Percentiles rank a stretch among this genome's conserved stretches.
These are phyloP conservation scores for Hypoxylon sp. DNA, from an alignment of 2,329 filamentous ascomycete species.

Conservation along the genomic window DNA sequence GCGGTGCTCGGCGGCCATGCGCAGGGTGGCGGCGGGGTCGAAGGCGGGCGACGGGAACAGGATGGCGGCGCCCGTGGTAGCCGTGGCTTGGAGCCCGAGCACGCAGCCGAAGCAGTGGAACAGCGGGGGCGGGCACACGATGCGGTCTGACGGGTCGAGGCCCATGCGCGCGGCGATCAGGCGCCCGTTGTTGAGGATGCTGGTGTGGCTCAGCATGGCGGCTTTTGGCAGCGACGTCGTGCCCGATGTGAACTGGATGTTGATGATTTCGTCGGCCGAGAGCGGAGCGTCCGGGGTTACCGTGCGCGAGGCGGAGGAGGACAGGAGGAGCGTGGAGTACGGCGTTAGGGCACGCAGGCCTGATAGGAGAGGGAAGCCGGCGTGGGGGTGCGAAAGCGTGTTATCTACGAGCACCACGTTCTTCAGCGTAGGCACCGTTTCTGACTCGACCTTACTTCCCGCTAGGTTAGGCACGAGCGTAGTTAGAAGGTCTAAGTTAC, in stretches of 20 bases:
- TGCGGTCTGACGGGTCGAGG: slow-evolving; percentile 78
- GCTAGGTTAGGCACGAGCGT: slow-evolving; percentile 62
- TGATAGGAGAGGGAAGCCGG: slow-evolving; percentile 62
- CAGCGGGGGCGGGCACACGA: slow-evolving; percentile 88
- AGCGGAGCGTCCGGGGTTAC: slow-evolving; percentile 65
- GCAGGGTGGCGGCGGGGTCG: slow-evolving; percentile 80
- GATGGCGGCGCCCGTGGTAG: slow-evolving; percentile 82
- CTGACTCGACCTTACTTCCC: slow-evolving; percentile 55
- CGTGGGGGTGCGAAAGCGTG: slow-evolving; percentile 63
- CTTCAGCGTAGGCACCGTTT: slow-evolving; percentile 76
- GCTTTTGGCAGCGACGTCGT: slow-evolving; percentile 94
- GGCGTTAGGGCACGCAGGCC: slow-evolving; percentile 61
- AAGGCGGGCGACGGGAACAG: slow-evolving; percentile 91
- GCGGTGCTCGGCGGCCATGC: slow-evolving; percentile 66
- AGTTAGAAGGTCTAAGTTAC: slow-evolving; percentile 65
- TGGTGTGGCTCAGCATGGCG: slow-evolving; percentile 86
- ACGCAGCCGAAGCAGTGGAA: slow-evolving; percentile 94
- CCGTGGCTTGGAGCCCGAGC: slow-evolving; percentile 95
- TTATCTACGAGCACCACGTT: slow-evolving; percentile 87
- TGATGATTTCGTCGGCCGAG: slow-evolving; percentile 79
- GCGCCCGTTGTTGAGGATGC: slow-evolving; percentile 92
- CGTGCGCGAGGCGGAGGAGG: slow-evolving; percentile 49
- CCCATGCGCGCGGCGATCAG: slow-evolving; percentile 90
- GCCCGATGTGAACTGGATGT: slow-evolving; percentile 98
- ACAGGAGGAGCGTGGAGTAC: slow-evolving; percentile 59